phyloP scores from a whole-genome alignment of 345 rosid species.

The Melaleuca quinquenervia region DNA sequence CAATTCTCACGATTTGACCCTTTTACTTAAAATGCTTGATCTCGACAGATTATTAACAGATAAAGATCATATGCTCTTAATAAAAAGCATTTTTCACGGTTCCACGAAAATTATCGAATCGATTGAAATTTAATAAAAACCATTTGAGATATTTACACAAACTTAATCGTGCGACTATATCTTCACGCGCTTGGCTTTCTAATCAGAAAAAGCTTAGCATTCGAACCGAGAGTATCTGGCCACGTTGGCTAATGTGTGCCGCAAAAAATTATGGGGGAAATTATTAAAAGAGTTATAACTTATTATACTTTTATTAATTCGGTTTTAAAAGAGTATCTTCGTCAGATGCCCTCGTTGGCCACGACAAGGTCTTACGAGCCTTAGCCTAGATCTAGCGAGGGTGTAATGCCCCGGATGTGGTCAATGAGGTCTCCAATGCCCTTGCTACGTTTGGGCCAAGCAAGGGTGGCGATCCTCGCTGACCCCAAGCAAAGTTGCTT shows the following conservation, averaged over 20 bases:
- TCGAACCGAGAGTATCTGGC: no score
- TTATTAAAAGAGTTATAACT: no score
- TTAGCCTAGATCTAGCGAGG: no score
- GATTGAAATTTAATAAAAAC: not conserved
- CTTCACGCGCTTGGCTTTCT: fast-evolving
- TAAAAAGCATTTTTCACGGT: not conserved
- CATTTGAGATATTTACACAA: not conserved
- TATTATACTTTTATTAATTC: no score
- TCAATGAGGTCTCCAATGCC: no score
- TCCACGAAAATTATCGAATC: not conserved
- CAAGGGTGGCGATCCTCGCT: no score
- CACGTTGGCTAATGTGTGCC: fast-evolving
- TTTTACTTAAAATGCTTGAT: not conserved
- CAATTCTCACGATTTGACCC: not conserved
- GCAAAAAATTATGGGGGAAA: not conserved
- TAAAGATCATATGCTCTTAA: not conserved
- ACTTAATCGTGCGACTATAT: not conserved
- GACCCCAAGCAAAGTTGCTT: no score
- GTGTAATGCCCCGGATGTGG: no score
- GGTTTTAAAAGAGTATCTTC: no score
- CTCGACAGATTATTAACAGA: not conserved
- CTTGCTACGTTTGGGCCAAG: no score
- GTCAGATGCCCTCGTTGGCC: no score
- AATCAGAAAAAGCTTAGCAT: not conserved
- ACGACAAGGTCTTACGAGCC: no score